Percentiles rank a stretch among this genome's conserved stretches.
Evolutionary conservation across 202 grass and related monocot genomes (phyloP).

Genomic region (Elaeis oleifera): DNA sequence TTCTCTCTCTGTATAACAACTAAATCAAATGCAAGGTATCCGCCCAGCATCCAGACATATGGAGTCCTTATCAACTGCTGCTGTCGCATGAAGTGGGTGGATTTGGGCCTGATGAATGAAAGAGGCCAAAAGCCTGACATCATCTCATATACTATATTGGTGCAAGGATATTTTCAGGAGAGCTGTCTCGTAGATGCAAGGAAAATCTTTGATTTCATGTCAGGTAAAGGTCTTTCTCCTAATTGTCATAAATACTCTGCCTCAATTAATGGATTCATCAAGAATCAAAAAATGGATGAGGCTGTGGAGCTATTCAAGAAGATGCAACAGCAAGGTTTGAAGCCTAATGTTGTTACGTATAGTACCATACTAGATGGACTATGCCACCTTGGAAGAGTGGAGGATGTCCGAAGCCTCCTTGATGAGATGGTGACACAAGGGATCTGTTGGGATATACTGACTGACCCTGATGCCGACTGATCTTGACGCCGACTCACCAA

Average conservation of each 20-base stretch:
- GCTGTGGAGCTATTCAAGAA: neutral
- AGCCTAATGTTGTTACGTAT: neutral
- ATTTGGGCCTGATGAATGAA: constrained; percentile 4
- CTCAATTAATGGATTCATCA: constrained; percentile 14
- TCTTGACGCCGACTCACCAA: no score
- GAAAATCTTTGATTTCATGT: constrained; percentile 11
- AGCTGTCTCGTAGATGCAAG: neutral
- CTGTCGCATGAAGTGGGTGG: neutral
- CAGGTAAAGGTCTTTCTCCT: neutral
- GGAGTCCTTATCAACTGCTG: neutral
- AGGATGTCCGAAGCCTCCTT: constrained; percentile 1
- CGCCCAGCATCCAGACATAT: neutral
- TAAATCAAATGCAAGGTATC: neutral
- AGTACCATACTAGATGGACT: neutral
- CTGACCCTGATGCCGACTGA: no score
- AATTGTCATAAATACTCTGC: neutral
- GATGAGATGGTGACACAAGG: neutral
- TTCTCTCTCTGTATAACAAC: neutral
- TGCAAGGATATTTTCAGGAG: constrained; percentile 3
- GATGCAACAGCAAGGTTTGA: constrained; percentile 4
- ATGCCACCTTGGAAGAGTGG: no score
- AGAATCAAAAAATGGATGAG: constrained; percentile 9
- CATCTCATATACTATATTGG: neutral
- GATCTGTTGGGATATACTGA: no score
- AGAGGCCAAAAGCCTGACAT: constrained; percentile 3